Evolutionary conservation across 1,284 basidiomycete genomes (phyloP), one percentile per base, ranked within the genome.

Genomic region (Pseudozyma tsukubaensis): DNA sequence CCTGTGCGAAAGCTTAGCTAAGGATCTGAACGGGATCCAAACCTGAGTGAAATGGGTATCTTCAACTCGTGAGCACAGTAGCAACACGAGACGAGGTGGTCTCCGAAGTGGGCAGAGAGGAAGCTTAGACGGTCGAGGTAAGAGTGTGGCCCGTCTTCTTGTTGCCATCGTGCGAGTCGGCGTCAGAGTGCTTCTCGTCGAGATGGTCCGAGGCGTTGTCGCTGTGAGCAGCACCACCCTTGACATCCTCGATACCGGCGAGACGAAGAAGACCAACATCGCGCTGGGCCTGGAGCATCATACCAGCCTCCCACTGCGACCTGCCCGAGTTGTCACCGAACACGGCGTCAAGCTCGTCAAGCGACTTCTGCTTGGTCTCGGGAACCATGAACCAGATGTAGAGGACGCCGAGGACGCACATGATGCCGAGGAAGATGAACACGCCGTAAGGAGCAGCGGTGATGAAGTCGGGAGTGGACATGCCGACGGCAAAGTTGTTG

Each of bases 291-390:
- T 70, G 51, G 43, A 74, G 48, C 65, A 77, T 58, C 57, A 67
- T 54, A 18, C 54, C 59, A 24, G 75, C 65, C 59, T 77, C 75
- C 66, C 68, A 64, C 48, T 68, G 50, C 40, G 71, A 74, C 14
- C 75, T 50, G 11, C 75, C 75, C 18, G 63, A 71, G 40, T 77
- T 64, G 71, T 77, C 75, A 19, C 75, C 75, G 42, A 77, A 77
- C 11, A 73, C 48, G 24, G 59, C 75, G 35, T 79, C 76, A 35
- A 92, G 89, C 82, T 92, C 91, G 75, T 93, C 92, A 1, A 93
- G 85, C 11, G 91, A 89, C 14, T 91, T 86, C 57, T 90, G 89
- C 40, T 91, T 90, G 16, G 92, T 93, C 85, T 93, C 92, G 1
- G 91, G 92, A 0, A 93, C 89, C 63, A 86, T 58, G 71, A 89